Evolutionary conservation across 2,329 filamentous ascomycete genomes (phyloP).

Genomic region (Sporothrix curviconia): DNA sequence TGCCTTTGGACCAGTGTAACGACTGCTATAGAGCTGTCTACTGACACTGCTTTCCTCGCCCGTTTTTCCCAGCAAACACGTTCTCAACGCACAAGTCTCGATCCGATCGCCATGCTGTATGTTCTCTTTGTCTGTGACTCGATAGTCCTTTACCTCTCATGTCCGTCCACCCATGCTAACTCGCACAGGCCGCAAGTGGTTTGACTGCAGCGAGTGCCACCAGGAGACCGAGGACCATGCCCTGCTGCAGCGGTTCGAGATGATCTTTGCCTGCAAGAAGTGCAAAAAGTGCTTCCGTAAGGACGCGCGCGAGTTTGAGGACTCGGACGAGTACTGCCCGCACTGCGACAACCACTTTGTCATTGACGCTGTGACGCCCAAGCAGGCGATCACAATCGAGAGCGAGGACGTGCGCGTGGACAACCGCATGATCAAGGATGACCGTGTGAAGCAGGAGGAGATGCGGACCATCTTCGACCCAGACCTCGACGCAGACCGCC

Average conservation of each 20-base stretch:
- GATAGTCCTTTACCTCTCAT: neutral
- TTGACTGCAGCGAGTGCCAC: conserved; percentile 96
- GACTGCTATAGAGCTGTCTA: neutral
- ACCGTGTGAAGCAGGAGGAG: conserved; percentile 59
- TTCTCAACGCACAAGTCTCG: conserved; percentile 94
- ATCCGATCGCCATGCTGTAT: conserved; percentile 94
- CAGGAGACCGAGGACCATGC: conserved; percentile 70
- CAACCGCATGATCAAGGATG: conserved; percentile 86
- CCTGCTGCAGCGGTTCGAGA: conserved; percentile 72
- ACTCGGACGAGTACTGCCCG: conserved; percentile 96
- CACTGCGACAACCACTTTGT: conserved; percentile 99
- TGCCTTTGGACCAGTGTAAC: neutral
- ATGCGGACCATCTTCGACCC: conserved; percentile 68
- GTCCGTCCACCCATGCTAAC: neutral
- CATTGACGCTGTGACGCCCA: conserved; percentile 77
- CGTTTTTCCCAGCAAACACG: conserved; percentile 67
- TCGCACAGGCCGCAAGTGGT: conserved; percentile 80
- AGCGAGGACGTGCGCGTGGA: conserved; percentile 85
- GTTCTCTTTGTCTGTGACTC: no score
- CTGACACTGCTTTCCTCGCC: neutral
- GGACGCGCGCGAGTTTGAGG: conserved; percentile 84
- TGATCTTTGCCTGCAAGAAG: conserved; percentile 97
- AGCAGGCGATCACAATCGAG: conserved; percentile 78
- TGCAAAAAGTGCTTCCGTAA: conserved; percentile 98
- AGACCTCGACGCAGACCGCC: conserved; percentile 63